Base-by-base conservation (phyloP, 176 grass and related monocot species). In the Paspalum vaginatum region DNA sequence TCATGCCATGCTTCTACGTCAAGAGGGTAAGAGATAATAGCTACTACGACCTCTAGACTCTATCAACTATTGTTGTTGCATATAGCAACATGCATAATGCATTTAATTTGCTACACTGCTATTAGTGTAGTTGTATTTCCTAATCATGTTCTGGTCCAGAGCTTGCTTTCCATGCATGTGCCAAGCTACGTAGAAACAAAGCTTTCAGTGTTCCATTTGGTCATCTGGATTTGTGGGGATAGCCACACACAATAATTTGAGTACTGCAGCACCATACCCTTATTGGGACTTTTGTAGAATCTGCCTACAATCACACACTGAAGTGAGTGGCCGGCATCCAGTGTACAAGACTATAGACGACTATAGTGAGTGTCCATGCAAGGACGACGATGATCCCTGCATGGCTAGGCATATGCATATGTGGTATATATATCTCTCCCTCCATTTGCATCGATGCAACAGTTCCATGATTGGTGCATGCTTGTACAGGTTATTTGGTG, bases 1-100 rank as follows among this genome's bases (percentile, higher is more conserved):
- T 95, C 85, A 95, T 95, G 93, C 93, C 93, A 8, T 95, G 90
- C 78, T 95, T 95, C 80, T 95, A 95, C 32, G 87, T 92, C 26
- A 92, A 95, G 59, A 95, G 93, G 68, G 93, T 95, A 90, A 78
- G 70, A 42, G 8, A 17, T 8, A 11, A 11, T 60, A 10, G 1
- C 8, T 20, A 37, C 54, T 54, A 2, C 16, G 17, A 9, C 1
- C 47, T 48, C 47, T 59, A 59, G 2, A 25, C 21, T 25, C 21
- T 49, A 26, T 43, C 13, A 6, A 4, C 9, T 20, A 40, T 1
- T 13, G 7, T 1, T 47, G 3, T 18, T 11, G 24, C 27, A 26
- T 42, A 14, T 11, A 37, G 12, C 2, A 11, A 6, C 9, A 27
- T 46, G 24, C 14, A 61, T 46, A n/a, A n/a, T n/a, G n/a, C n/a